A percentile compares a stretch with the other conserved stretches of the same genome.
phyloP scores from a whole-genome alignment of 2,329 filamentous ascomycete genomes.

The Aspergillus quadrilineatus region DNA sequence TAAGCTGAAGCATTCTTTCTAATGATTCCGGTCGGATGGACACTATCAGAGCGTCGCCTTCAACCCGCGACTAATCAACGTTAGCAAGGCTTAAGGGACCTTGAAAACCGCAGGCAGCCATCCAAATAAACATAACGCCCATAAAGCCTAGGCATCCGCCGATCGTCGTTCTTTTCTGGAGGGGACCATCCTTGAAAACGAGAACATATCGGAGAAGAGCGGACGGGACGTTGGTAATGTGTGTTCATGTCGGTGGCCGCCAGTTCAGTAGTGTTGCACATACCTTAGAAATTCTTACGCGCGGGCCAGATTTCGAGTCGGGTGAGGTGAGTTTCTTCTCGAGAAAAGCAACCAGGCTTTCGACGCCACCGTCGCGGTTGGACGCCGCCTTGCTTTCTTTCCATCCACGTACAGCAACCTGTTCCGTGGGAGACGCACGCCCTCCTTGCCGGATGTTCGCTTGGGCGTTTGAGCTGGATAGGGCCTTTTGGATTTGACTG shows the following conservation, averaged over 20 bases:
- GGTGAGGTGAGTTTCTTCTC: conserved; percentile 65
- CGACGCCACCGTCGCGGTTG: conserved; percentile 66
- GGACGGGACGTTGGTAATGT: conserved; percentile 30
- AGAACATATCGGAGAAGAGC: conserved; percentile 39
- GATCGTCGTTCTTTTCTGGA: conserved; percentile 42
- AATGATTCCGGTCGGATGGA: conserved; percentile 65
- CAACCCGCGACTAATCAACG: conserved; percentile 66
- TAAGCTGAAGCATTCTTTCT: conserved; percentile 64
- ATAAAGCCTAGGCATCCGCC: conserved; percentile 30
- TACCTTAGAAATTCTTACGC: conserved; percentile 74
- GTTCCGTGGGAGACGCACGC: conserved; percentile 29
- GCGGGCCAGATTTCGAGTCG: conserved; percentile 51
- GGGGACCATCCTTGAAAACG: conserved; percentile 43
- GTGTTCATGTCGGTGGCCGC: conserved; percentile 44
- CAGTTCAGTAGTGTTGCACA: conserved; percentile 52
- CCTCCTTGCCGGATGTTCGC: conserved; percentile 42
- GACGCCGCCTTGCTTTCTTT: conserved; percentile 66
- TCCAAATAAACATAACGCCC: conserved; percentile 36
- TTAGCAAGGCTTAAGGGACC: conserved; percentile 63
- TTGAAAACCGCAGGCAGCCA: conserved; percentile 37
- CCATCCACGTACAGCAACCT: conserved; percentile 58
- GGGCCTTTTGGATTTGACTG: conserved; percentile 39
- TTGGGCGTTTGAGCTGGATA: conserved; percentile 34
- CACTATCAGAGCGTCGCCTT: conserved; percentile 69
- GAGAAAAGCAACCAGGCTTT: conserved; percentile 65